Percentiles rank a stretch among this genome's conserved stretches.
phyloP scores from a whole-genome alignment of 257 asterid species.

The Jacaranda mimosifolia region DNA sequence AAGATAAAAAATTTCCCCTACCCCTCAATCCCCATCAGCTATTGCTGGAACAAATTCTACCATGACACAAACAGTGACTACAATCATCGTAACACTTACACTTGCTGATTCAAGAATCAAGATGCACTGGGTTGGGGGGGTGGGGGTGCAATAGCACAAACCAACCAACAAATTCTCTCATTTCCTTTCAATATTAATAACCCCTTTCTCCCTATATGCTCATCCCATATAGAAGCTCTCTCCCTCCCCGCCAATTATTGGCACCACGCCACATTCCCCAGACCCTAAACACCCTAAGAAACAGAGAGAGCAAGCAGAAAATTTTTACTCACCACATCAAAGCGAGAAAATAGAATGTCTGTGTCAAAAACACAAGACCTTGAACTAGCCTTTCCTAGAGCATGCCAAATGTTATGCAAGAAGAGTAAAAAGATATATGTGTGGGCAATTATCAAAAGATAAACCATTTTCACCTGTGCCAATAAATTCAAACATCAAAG shows the following conservation, averaged over 20 bases:
- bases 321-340: not conserved
- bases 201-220: not conserved
- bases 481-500: constrained; percentile 93
- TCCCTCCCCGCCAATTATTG: not conserved
- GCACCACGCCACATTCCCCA: not conserved
- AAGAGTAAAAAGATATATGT: not conserved
- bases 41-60: too few species aligned
- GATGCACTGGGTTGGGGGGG: too few species aligned
- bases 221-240: not conserved
- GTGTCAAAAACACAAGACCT: not conserved
- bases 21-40: too few species aligned
- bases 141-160: too few species aligned
- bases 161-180: too few species aligned
- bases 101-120: too few species aligned
- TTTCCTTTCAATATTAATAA: too few species aligned
- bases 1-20: too few species aligned
- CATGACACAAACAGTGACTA: too few species aligned
- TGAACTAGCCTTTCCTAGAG: not conserved
- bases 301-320: not conserved
- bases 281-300: not conserved
- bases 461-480: constrained; percentile 82
- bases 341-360: not conserved
- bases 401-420: constrained; percentile 15
- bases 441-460: constrained; percentile 15
- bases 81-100: too few species aligned